A percentile compares a stretch with the other conserved stretches of the same genome.
phyloP scores from a whole-genome alignment of 257 asterid genomes.

The Thymus quinquecostatus region DNA sequence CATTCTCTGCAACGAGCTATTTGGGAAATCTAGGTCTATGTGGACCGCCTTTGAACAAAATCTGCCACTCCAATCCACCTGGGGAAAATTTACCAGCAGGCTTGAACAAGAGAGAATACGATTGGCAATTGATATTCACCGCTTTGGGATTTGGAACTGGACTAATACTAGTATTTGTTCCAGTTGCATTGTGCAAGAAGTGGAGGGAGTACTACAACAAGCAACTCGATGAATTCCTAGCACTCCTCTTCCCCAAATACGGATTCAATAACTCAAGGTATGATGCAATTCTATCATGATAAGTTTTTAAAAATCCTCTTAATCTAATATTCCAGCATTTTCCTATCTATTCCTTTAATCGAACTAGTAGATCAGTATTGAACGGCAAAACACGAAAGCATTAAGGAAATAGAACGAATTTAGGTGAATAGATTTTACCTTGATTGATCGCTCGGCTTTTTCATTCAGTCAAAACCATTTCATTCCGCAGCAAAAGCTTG shows the following conservation, averaged over 20 bases:
- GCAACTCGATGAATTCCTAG: slow-evolving; percentile 5
- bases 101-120: neutral
- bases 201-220: slow-evolving; percentile 18
- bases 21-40: neutral
- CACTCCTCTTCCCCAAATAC: neutral
- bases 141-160: slow-evolving; percentile 3
- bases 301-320: neutral
- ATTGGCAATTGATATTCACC: slow-evolving; percentile 11
- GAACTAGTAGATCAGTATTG: no score
- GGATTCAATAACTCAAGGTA: slow-evolving; percentile 5
- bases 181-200: neutral
- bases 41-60: neutral
- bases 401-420: no score
- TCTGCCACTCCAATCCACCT: neutral
- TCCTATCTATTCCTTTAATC: no score
- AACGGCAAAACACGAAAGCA: no score
- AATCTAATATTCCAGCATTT: neutral
- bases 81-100: neutral
- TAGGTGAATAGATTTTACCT: no score
- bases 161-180: neutral
- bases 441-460: no score
- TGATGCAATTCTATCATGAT: neutral
- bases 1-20: neutral
- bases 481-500: neutral
- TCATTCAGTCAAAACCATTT: no score